Percentiles rank a stretch among this genome's conserved stretches.
phyloP scores from a whole-genome alignment of 257 asterid species.

The Perilla frutescens region DNA sequence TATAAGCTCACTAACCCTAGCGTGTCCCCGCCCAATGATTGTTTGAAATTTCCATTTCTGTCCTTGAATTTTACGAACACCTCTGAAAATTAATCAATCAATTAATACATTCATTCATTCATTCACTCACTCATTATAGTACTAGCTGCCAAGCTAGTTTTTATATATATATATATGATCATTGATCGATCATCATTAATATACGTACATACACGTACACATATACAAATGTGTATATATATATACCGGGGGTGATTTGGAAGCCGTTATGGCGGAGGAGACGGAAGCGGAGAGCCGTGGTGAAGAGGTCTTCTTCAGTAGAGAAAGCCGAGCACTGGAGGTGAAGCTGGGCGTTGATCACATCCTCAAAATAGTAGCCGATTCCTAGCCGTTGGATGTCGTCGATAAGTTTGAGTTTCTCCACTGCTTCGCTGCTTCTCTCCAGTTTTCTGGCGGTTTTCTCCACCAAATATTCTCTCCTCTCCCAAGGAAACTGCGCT shows the following conservation, averaged over 20 bases:
- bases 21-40: slow-evolving; percentile 42
- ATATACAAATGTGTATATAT: background rate
- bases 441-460: slow-evolving; percentile 37
- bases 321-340: slow-evolving; percentile 21
- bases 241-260: slow-evolving; percentile 46
- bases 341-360: slow-evolving; percentile 33
- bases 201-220: too few relatives aligned
- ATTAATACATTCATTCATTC: too few relatives aligned
- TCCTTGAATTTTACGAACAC: slow-evolving; percentile 56
- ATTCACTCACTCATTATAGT: too few relatives aligned
- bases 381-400: slow-evolving; percentile 64
- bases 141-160: too few relatives aligned
- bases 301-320: slow-evolving; percentile 47
- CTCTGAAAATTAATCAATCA: slow-evolving; percentile 45
- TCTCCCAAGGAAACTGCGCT: slow-evolving; percentile 45
- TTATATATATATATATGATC: too few relatives aligned
- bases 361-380: slow-evolving; percentile 58
- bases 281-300: slow-evolving; percentile 61
- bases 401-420: slow-evolving; percentile 54
- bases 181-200: background rate
- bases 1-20: slow-evolving; percentile 62
- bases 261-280: slow-evolving; percentile 65
- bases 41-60: slow-evolving; percentile 49
- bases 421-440: slow-evolving; percentile 24
- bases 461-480: slow-evolving; percentile 48